Base-by-base conservation (phyloP, 768 basidiomycete species). In the Xerocomellus chrysenteron region DNA sequence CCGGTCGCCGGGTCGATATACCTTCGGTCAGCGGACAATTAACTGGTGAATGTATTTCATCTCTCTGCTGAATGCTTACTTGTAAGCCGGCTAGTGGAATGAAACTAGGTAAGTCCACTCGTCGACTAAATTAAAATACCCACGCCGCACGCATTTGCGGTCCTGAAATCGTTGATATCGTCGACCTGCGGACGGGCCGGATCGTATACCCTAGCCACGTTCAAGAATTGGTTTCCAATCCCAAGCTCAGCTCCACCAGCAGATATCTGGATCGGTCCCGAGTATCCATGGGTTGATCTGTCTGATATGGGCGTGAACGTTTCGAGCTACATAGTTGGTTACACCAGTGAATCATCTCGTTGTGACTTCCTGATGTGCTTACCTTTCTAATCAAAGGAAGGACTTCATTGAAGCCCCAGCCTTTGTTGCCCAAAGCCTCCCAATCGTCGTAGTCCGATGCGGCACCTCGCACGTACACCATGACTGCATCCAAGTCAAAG, bases 391-490 rank as follows among this genome's bases (percentile, higher is more conserved):
- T 57, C 35, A 86, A 71, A 0, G 85, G 84, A 33, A 87, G 78
- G 10, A 88, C 65, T 32, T 82, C 73, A 41, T 75, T 73, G 1
- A 82, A 80, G 9, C 83, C 76, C 86, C 86, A 88, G 4, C 85
- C 86, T 3, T 78, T 68, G 63, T 86, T 86, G 5, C 74, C 74
- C 33, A 80, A 67, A 3, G 73, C 63, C 3, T 40, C 61, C 86
- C 86, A 87, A 47, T 81, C 81, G 61, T 88, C 82, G 54, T 81
- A 86, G 63, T 88, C 86, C 0, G 84, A 86, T 1, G 82, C 79
- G 16, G 80, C 68, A 5, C 82, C 80, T 14, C 86, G 79, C 2
- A 76, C 81, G 60, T 86, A 87, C 73, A 82, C 75, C 65, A 76
- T 75, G 61, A 71, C 76, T 67, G 19, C 5, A 56, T 36, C 10